Evolutionary conservation across 768 basidiomycete species (phyloP), one percentile per base, ranked within the genome.

Genomic region (Tylopilus plumbeoviolaceoides): DNA sequence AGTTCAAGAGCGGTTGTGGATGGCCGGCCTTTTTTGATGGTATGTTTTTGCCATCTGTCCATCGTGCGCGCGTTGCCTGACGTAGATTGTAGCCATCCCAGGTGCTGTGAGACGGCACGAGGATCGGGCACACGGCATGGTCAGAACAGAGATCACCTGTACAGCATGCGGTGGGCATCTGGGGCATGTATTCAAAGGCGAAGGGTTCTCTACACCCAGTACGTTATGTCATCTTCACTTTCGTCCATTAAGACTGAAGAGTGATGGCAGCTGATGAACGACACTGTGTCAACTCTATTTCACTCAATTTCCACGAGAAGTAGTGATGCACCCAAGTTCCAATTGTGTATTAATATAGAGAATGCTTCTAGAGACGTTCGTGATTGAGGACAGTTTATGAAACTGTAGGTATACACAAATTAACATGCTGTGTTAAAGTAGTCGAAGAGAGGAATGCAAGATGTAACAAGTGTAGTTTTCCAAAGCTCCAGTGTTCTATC

Each of bases 21-120:
- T 98, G 94, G 94, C 94, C 95, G n/a, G 91, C 94, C 1, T 98
- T 97, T 78, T 98, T 87, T 66, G 94, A 95, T 65, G 89, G 89
- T 88, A 56, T 51, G 72, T 60, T 9, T 20, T 30, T 30, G 5
- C 2, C 10, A 2, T 52, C 40, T 33, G 7, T 31, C 14, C 7
- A 27, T 20, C 33, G 10, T 46, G 23, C 23, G 7, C 23, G 18
- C 23, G 46, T 47, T 10, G 40, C 49, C 54, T n/a, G 58, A 35
- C 12, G 23, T 41, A 9, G n/a, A 4, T 39, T 30, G 30, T 56
- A 91, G 92, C 93, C 8, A 82, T 95, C 56, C 94, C 94, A 7
- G 94, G 93, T 31, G 91, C 94, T 21, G 89, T 98, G 28, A 79
- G 64, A 53, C 75, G 86, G 38, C 87, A 93, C 57, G 84, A 86